Evolutionary conservation across 805 yeast genomes (phyloP).

Genomic region (Saturnispora zaruensis): DNA sequence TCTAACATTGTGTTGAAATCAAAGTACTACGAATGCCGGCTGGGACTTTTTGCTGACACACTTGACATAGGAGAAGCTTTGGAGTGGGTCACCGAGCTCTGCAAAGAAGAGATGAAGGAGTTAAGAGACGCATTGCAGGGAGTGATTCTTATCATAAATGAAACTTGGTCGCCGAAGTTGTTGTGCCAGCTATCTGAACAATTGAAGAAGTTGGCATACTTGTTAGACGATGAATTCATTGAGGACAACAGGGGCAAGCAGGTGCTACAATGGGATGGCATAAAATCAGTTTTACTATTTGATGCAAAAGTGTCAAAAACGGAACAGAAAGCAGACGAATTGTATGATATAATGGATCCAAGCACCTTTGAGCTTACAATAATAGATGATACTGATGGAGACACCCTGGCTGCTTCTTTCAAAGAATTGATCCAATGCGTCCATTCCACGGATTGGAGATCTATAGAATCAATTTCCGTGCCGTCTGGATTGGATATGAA

Average conservation of each 20-base stretch:
- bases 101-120: conserved; percentile 32
- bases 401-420: background rate
- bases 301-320: background rate
- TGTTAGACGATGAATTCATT: conserved; percentile 5
- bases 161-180: background rate
- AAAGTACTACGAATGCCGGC: conserved; percentile 22
- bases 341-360: background rate
- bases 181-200: background rate
- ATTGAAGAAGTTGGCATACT: background rate
- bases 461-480: background rate
- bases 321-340: background rate
- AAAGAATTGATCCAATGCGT: background rate
- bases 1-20: conserved; percentile 12
- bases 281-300: background rate
- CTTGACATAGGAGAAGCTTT: conserved; percentile 25
- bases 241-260: background rate
- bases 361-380: background rate
- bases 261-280: conserved; percentile 7
- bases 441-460: conserved; percentile 1
- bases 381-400: background rate
- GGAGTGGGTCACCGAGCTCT: conserved; percentile 35
- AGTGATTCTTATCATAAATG: background rate
- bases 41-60: conserved; percentile 26
- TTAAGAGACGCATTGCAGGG: conserved; percentile 35
- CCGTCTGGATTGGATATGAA: background rate